Evolutionary conservation across 2,329 filamentous ascomycete species (phyloP).

Genomic region (Pseudogymnoascus sp.): DNA sequence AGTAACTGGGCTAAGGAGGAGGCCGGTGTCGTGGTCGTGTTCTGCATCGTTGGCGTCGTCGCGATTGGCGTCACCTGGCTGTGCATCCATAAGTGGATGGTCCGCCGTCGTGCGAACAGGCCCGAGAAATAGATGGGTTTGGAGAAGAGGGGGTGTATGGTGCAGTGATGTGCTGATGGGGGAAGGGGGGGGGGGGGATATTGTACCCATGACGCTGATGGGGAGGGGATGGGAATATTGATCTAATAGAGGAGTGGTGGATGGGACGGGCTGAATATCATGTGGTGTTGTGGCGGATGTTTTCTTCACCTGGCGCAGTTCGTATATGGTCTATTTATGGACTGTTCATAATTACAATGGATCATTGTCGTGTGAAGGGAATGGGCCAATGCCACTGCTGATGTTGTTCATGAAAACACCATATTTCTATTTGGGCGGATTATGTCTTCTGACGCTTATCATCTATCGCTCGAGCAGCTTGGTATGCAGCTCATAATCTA

Average conservation of each 20-base stretch:
- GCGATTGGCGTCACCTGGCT: constrained; percentile 40
- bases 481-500: background rate
- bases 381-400: background rate
- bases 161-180: background rate
- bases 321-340: background rate
- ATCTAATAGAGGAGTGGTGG: background rate
- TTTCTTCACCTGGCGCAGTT: constrained; percentile 6
- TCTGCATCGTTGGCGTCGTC: constrained; percentile 51
- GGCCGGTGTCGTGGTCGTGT: constrained; percentile 53
- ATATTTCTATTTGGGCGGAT: background rate
- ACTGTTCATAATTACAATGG: constrained; percentile 4
- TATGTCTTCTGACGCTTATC: background rate
- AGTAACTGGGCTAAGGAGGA: constrained; percentile 48
- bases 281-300: background rate
- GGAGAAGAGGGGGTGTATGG: background rate
- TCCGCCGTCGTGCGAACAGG: too few relatives aligned
- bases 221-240: background rate
- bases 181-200: background rate
- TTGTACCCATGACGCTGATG: background rate
- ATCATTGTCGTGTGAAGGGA: background rate
- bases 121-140: too few relatives aligned
- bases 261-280: background rate
- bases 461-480: background rate
- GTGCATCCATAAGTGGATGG: constrained; percentile 40
- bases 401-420: background rate